phyloP scores from a whole-genome alignment of 129 eudicot genomes.

The Solidago caesia region DNA sequence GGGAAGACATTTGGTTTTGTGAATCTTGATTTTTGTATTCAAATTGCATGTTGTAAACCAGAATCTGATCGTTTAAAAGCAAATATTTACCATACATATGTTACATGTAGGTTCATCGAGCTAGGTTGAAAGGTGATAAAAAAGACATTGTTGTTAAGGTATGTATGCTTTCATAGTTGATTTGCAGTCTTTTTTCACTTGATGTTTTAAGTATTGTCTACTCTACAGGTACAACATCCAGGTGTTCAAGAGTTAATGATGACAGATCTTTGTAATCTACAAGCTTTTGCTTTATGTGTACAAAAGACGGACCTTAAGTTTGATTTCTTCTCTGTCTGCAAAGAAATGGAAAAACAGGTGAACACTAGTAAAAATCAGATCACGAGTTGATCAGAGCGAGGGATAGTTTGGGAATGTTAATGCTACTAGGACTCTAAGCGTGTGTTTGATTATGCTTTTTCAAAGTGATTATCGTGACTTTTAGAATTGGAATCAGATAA shows the following conservation, averaged over 20 bases:
- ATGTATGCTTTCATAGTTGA: conserved; percentile 1
- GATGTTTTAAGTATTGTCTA: conserved; percentile 1
- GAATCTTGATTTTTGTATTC: no score
- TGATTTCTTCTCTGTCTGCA: conserved; percentile 79
- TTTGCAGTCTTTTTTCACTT: conserved; percentile 10
- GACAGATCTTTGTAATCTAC: conserved; percentile 91
- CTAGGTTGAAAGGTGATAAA: conserved; percentile 74
- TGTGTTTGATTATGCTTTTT: background rate
- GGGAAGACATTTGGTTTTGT: no score
- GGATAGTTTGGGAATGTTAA: background rate
- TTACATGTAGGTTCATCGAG: conserved; percentile 77
- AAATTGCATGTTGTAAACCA: background rate
- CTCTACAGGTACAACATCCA: conserved; percentile 84
- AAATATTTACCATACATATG: conserved; percentile 10
- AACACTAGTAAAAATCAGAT: conserved; percentile 1
- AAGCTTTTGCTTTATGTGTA: conserved; percentile 86
- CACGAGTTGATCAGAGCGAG: background rate
- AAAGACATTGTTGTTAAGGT: conserved; percentile 91
- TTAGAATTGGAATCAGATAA: background rate
- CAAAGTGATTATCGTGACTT: background rate
- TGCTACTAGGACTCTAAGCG: background rate
- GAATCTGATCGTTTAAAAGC: background rate
- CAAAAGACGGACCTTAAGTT: conserved; percentile 91
- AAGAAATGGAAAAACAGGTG: conserved; percentile 99
- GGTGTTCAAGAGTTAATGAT: conserved; percentile 91